phyloP scores from a whole-genome alignment of 768 basidiomycete species.

The Leccinum boreale region DNA sequence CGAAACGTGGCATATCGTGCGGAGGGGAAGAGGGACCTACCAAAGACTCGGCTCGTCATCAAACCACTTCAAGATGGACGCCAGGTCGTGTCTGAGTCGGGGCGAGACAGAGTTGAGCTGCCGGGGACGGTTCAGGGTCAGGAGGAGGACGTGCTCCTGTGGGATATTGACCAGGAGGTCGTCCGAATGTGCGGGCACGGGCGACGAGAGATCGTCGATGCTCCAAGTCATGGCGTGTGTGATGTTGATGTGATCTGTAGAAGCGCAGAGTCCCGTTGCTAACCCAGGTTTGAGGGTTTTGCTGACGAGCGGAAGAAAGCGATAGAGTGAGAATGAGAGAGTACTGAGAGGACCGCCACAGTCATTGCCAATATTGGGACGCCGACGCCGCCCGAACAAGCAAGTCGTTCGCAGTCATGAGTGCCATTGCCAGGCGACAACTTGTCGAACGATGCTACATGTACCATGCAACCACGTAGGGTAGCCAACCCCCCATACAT shows the following conservation, averaged over 20 bases:
- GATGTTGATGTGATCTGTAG: neutral
- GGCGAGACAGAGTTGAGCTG: slow-evolving; percentile 73
- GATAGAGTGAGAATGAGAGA: no score
- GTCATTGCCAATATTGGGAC: neutral
- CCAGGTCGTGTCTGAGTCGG: slow-evolving; percentile 51
- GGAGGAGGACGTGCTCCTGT: slow-evolving; percentile 46
- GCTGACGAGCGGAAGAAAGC: neutral
- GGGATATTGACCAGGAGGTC: slow-evolving; percentile 43
- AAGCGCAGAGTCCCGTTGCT: neutral
- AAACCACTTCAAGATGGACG: slow-evolving; percentile 63
- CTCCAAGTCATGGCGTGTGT: neutral
- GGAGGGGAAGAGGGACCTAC: slow-evolving; percentile 35
- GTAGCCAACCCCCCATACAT: neutral
- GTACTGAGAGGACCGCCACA: neutral
- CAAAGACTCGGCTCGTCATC: slow-evolving; percentile 70
- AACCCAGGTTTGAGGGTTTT: neutral
- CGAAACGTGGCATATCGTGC: neutral
- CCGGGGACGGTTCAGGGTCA: slow-evolving; percentile 66
- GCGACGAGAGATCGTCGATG: neutral
- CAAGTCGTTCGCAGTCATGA: slow-evolving; percentile 6
- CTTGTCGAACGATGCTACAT: no score
- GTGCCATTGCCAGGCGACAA: neutral
- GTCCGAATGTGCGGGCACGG: slow-evolving; percentile 31
- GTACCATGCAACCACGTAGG: neutral
- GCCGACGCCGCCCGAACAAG: slow-evolving; percentile 1